phyloP scores from a whole-genome alignment of 331 rosid genomes.

The Quercus tomentella region DNA sequence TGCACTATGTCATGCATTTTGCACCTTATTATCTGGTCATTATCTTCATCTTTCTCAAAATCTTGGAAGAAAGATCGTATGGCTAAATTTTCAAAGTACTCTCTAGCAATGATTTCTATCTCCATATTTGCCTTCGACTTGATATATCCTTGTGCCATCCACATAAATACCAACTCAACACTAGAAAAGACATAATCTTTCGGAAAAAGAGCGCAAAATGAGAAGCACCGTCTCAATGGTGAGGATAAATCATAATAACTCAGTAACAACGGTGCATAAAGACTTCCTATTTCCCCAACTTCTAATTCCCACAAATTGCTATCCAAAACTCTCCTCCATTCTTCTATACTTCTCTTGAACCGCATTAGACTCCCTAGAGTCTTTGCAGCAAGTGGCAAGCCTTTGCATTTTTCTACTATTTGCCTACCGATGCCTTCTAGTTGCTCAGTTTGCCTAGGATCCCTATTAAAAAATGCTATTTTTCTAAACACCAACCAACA shows the following conservation, averaged over 20 bases:
- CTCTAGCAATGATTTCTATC: neutral
- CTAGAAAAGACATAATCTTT: neutral
- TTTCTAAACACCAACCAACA: neutral
- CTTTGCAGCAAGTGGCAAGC: constrained; percentile 3
- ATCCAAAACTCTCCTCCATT: no score
- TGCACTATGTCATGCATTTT: no score
- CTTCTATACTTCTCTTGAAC: neutral
- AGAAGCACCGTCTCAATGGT: neutral
- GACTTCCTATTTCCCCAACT: rapidly evolving
- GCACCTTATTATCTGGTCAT: no score
- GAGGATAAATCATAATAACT: neutral
- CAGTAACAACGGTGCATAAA: no score
- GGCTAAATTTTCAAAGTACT: neutral
- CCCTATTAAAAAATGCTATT: neutral
- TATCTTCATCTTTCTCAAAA: neutral
- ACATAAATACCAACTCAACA: neutral
- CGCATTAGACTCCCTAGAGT: neutral
- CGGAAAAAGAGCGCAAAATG: neutral
- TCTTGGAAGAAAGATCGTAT: neutral
- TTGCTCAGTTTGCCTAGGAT: neutral
- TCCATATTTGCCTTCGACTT: neutral
- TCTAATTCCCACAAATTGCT: no score
- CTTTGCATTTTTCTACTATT: neutral
- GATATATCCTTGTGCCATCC: constrained; percentile 12
- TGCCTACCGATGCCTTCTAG: neutral